Evolutionary conservation across 768 basidiomycete species (phyloP).

Genomic region (Suillus discolor): DNA sequence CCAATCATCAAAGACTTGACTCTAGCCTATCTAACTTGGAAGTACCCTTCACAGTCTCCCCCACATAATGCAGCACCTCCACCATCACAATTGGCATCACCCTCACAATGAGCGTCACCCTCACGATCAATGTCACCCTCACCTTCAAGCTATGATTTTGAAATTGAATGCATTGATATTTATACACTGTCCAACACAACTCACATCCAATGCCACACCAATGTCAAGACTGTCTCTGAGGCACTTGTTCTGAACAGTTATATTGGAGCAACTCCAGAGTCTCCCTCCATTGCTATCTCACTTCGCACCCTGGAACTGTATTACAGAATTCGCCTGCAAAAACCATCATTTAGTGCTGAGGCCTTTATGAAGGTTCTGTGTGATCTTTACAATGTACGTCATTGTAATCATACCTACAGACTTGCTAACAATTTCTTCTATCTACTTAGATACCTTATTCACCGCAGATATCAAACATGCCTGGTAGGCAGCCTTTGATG

Average conservation of each 20-base stretch:
- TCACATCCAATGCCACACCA: neutral
- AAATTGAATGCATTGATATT: neutral
- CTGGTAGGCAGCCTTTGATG: slow-evolving; percentile 38
- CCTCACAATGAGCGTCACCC: too few relatives aligned
- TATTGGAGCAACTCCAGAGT: slow-evolving; percentile 17
- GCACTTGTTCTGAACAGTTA: slow-evolving; percentile 24
- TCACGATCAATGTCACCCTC: too few relatives aligned
- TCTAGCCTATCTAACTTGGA: neutral
- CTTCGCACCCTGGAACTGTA: slow-evolving; percentile 26
- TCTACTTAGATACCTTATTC: slow-evolving; percentile 20
- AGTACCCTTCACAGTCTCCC: neutral
- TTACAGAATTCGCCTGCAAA: slow-evolving; percentile 2
- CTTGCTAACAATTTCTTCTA: slow-evolving; percentile 18
- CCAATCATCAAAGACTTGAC: neutral
- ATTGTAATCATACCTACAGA: too few relatives aligned
- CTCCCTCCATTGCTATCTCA: slow-evolving; percentile 24
- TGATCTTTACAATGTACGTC: slow-evolving; percentile 24
- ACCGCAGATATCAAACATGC: slow-evolving; percentile 16
- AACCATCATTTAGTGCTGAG: slow-evolving; percentile 28
- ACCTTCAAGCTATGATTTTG: neutral
- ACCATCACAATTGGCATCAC: neutral
- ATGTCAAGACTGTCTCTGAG: neutral
- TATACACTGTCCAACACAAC: neutral
- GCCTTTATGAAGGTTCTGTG: slow-evolving; percentile 29
- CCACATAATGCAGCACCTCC: neutral